A percentile compares a stretch with the other conserved stretches of the same genome.
Evolutionary conservation across 129 eudicot species (phyloP).

Genomic region (Saposhnikovia divaricata): DNA sequence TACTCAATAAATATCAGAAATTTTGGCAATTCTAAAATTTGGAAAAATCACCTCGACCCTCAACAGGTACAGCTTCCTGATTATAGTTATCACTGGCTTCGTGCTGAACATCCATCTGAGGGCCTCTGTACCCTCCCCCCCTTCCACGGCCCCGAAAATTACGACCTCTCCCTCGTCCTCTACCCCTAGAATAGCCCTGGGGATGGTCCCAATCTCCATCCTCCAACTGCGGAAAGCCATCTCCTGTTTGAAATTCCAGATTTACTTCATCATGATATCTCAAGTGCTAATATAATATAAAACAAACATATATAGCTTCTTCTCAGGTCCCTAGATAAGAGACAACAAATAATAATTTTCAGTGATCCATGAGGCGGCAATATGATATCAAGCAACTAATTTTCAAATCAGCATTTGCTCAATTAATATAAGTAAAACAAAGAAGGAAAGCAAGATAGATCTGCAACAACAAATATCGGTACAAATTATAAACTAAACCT

Average conservation of each 20-base stretch:
- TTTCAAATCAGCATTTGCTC: neutral
- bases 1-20: neutral
- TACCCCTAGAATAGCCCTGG: conserved; percentile 62
- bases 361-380: neutral
- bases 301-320: neutral
- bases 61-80: conserved; percentile 49
- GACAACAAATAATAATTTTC: neutral
- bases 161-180: conserved; percentile 65
- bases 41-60: conserved; percentile 46
- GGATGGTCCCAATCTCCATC: conserved; percentile 82
- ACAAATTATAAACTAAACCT: neutral
- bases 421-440: neutral
- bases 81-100: conserved; percentile 55
- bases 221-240: conserved; percentile 66
- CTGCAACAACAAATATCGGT: neutral
- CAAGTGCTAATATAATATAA: neutral
- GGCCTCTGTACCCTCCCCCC: conserved; percentile 57
- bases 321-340: neutral
- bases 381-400: neutral
- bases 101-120: conserved; percentile 50
- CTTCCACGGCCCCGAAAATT: conserved; percentile 35
- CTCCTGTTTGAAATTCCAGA: conserved; percentile 34
- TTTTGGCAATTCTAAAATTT: neutral
- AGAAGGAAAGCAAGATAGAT: neutral
- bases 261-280: neutral